phyloP scores from a whole-genome alignment of 331 rosid species.

The Saraca asoca region DNA sequence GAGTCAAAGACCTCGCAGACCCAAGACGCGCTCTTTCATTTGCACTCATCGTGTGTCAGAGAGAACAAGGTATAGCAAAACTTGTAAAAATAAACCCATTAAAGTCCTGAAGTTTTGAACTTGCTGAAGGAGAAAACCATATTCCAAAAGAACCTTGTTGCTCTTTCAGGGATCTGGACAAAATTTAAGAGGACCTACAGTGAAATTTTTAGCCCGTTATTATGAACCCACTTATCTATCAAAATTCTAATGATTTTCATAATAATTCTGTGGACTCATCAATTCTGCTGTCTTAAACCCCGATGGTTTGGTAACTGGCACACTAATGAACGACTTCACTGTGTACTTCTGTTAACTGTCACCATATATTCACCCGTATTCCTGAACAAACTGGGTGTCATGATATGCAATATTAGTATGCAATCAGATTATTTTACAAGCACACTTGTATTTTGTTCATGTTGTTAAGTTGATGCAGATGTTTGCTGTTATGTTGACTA shows the following conservation, averaged over 20 bases:
- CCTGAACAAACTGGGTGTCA: constrained; percentile 21
- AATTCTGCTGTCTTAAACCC: constrained; percentile 44
- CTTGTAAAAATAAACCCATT: constrained; percentile 38
- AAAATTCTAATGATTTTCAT: constrained; percentile 31
- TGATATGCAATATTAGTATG: constrained; percentile 30
- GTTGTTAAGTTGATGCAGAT: constrained; percentile 20
- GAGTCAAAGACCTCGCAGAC: constrained; percentile 77
- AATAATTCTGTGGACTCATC: constrained; percentile 38
- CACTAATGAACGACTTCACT: constrained; percentile 4
- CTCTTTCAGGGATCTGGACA: constrained; percentile 47
- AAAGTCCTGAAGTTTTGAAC: constrained; percentile 4
- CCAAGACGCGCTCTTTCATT: constrained; percentile 71
- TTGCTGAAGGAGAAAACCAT: neutral
- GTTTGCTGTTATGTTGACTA: constrained; percentile 18
- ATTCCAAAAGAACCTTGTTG: constrained; percentile 22
- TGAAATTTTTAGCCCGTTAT: constrained; percentile 30
- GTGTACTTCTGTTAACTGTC: constrained; percentile 29
- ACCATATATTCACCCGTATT: constrained; percentile 21
- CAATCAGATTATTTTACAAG: constrained; percentile 9
- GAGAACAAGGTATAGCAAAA: constrained; percentile 86
- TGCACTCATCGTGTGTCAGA: constrained; percentile 89
- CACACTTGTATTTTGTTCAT: constrained; percentile 28
- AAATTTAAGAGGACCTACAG: constrained; percentile 37
- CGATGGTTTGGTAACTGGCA: constrained; percentile 29
- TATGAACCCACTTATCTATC: constrained; percentile 38